phyloP scores from a whole-genome alignment of 2,329 filamentous ascomycete genomes.

The Akanthomyces muscarius region DNA sequence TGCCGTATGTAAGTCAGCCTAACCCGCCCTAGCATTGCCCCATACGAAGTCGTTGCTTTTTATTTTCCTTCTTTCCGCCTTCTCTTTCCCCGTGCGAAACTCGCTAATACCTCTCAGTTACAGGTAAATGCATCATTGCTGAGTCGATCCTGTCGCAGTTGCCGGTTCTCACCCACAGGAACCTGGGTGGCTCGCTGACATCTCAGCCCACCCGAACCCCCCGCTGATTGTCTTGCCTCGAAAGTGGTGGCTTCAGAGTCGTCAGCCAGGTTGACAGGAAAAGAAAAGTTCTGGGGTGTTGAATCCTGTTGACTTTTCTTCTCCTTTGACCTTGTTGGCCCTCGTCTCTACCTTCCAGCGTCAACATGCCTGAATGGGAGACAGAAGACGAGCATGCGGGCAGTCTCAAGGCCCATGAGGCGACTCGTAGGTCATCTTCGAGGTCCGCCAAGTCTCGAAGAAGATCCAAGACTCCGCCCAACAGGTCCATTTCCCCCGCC shows the following conservation, averaged over 20 bases:
- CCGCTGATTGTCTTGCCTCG: slow-evolving; percentile 17
- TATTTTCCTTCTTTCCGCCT: slow-evolving; percentile 13
- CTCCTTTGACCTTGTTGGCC: not conserved
- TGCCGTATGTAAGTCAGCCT: slow-evolving; percentile 5
- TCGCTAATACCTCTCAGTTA: not conserved
- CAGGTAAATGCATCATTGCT: slow-evolving; percentile 11
- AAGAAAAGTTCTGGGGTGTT: not conserved
- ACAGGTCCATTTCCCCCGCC: slow-evolving; percentile 42
- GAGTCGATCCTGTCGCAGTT: slow-evolving; percentile 13
- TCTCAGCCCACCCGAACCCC: not conserved
- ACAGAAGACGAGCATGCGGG: slow-evolving; percentile 55
- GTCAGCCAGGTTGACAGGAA: not conserved
- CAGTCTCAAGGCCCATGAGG: slow-evolving; percentile 43
- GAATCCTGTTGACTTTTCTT: not conserved
- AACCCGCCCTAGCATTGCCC: not conserved
- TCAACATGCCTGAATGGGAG: slow-evolving; percentile 54
- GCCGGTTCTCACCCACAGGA: slow-evolving; percentile 21
- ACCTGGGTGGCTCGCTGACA: slow-evolving; percentile 16
- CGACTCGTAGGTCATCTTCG: slow-evolving; percentile 8
- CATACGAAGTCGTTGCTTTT: not conserved
- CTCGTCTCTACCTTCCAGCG: not conserved
- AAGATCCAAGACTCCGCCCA: slow-evolving; percentile 62
- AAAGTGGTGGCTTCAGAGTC: not conserved
- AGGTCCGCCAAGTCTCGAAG: slow-evolving; percentile 25
- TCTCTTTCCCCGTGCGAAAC: slow-evolving; percentile 13